Base-by-base conservation (phyloP, 1,284 basidiomycete species). In the Puccinia coronata region DNA sequence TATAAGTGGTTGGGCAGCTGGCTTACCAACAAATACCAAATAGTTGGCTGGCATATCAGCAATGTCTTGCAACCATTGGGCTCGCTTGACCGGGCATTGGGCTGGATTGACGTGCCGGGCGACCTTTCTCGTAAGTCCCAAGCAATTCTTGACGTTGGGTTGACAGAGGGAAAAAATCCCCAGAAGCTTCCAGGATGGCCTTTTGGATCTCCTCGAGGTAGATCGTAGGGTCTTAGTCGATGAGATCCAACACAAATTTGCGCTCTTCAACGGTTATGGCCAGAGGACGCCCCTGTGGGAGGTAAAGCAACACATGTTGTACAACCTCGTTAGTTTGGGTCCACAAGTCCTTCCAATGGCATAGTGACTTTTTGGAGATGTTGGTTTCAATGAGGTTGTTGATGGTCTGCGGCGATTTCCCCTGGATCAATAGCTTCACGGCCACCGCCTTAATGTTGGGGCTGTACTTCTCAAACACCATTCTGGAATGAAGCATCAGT, bases 201-300 rank as follows among this genome's bases (percentile, higher is more conserved):
- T n/a, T 34, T 9, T 55, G 47, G 14, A 51, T 47, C 25, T 72
- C n/a, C 23, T 72, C 69, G n/a, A 72, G 39, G 14, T 72, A 72
- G 25, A 72, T 16, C 16, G 43, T 34, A 1, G 69, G 47, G 41
- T 72, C 36, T 1, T 16, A n/a, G 4, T 28, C 23, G 5, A 72
- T 6, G 6, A 72, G 34, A 18, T 72, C 69, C 23, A 72, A n/a
- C 16, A 72, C 36, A 53, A 72, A 72, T 23, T 71, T n/a, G 0
- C 6, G 14, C 20, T 71, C n/a, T 23, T 71, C 43, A 3, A 14
- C 39, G 1, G 41, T 34, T 1, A 51, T 28, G 0, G 39, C 1
- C 8, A 53, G 43, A n/a, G 69, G 69, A 5, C 67, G 14, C 0
- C 67, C 67, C n/a, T 16, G 67, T 23, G n/a, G 41, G 11, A 6